Base-by-base conservation (phyloP, 176 grass and related monocot species). In the Oryza rufipogon region DNA sequence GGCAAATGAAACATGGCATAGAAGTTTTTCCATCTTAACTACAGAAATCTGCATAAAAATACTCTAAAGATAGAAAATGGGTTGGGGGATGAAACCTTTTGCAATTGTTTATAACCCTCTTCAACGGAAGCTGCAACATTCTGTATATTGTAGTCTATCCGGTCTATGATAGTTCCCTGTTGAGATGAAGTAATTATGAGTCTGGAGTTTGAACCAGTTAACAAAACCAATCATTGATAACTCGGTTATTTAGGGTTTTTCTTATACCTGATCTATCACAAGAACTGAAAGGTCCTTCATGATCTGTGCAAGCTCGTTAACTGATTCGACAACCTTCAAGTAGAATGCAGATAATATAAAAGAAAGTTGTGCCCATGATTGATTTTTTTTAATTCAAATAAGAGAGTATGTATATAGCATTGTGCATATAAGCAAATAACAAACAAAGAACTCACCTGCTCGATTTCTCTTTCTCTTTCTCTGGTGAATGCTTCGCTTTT, bases 231-330 rank as follows among this genome's bases (percentile, higher is more conserved):
- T 75, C 54, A 65, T 9, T 64, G 76, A 80, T 36, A 74, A 81
- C 42, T 64, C 36, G 85, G 61, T 75, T 75, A 72, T 83, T 33
- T 71, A 64, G 11, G 19, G 75, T 68, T 68, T 73, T 23, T 63
- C 33, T 49, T 66, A 52, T 98, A 98, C 96, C 92, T 98, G 96
- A 86, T 98, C 96, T 51, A 98, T 98, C 44, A 95, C 96, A 30
- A 98, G 87, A 86, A 95, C 89, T 52, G 96, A 98, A 87, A 98
- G 91, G 88, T 98, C 96, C 87, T 95, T 95, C 96, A 98, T 98
- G 84, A 98, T 98, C 83, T 95, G 93, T 78, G 96, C 96, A 95
- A 98, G 96, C 61, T 95, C 96, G 11, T 93, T 91, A 28, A 98
- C 96, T 73, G 96, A 98, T 92, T 98, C 93, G 0, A 90, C 87